Evolutionary conservation across 1,284 basidiomycete species (phyloP), one percentile per base, ranked within the genome.

Genomic region (Apiotrichum sp.): DNA sequence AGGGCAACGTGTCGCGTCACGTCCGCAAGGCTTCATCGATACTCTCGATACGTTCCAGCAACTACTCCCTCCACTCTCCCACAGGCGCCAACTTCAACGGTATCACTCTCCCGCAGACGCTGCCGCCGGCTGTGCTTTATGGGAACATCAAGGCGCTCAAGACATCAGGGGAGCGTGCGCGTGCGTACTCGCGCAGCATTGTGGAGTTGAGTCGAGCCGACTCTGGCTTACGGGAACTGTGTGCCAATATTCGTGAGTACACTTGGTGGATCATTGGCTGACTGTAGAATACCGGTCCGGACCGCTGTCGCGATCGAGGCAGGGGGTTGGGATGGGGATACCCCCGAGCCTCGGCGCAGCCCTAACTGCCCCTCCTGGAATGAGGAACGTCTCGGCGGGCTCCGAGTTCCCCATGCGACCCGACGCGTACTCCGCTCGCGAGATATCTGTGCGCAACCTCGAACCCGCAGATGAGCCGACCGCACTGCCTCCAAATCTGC

Each of bases 211-310:
- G 84, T 47, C 77, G 80, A 58, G 84, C 84, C 63, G 88, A 93
- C 68, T 87, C 86, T 66, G 90, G 92, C 16, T 72, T 95, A 57
- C 77, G 78, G 13, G 85, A 87, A 31, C 93, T 91, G 92, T 78
- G 89, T 46, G 64, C 76, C 38, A 80, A 81, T 48, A 81, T 80
- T 57, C 80, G 88, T 88, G 67, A 55, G 80, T 74, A 35, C 3
- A 8, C 10, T 5, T 8, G 9, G 6, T 31, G 35, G 32, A 36
- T 16, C 22, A 36, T 42, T 39, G 22, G 29, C 52, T 51, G 16
- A 59, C 34, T 3, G 13, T 39, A 59, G 58, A 56, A 34, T 48
- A 57, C 43, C 31, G 46, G 3, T 39, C 49, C 2, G 43, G 45
- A n/a, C 22, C 47, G 9, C 33, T 48, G 10, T 48, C 36, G 33